A percentile compares a stretch with the other conserved stretches of the same genome.
These are phyloP conservation scores for Amanita pallidorosea DNA, from an alignment of 768 basidiomycete genomes.

Conservation along the genomic window DNA sequence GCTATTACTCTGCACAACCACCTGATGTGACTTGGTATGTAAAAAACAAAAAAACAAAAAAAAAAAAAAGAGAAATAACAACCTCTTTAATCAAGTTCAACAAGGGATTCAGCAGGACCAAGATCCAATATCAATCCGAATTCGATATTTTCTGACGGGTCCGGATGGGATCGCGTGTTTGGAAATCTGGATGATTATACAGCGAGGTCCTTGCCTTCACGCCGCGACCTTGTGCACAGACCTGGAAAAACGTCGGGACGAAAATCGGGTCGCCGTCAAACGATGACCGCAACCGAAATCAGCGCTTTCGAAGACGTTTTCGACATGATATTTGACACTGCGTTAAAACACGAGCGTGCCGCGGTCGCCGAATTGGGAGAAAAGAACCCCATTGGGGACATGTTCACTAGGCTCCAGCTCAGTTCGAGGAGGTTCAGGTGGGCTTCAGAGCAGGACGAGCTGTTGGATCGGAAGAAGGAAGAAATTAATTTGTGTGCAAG, in stretches of 20 bases:
- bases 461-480: constrained; percentile 61
- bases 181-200: constrained; percentile 24
- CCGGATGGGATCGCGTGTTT: constrained; percentile 48
- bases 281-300: constrained; percentile 61
- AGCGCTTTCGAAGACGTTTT: constrained; percentile 66
- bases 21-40: neutral
- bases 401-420: constrained; percentile 46
- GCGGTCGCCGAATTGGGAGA: neutral
- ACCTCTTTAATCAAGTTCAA: neutral
- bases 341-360: constrained; percentile 2
- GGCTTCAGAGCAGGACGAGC: constrained; percentile 40
- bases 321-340: constrained; percentile 53
- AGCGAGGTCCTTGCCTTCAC: constrained; percentile 2
- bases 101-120: neutral
- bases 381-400: constrained; percentile 26
- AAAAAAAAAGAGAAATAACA: neutral
- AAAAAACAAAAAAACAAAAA: neutral
- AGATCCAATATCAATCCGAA: constrained; percentile 5
- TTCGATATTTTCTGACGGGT: constrained; percentile 24
- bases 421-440: constrained; percentile 39
- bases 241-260: constrained; percentile 5
- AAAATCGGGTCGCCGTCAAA: constrained; percentile 22
- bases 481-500: constrained; percentile 59
- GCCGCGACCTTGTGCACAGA: neutral
- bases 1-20: neutral